Percentiles rank a stretch among this genome's conserved stretches.
phyloP scores from a whole-genome alignment of 1,284 basidiomycete genomes.

The Polyporus tsugae region DNA sequence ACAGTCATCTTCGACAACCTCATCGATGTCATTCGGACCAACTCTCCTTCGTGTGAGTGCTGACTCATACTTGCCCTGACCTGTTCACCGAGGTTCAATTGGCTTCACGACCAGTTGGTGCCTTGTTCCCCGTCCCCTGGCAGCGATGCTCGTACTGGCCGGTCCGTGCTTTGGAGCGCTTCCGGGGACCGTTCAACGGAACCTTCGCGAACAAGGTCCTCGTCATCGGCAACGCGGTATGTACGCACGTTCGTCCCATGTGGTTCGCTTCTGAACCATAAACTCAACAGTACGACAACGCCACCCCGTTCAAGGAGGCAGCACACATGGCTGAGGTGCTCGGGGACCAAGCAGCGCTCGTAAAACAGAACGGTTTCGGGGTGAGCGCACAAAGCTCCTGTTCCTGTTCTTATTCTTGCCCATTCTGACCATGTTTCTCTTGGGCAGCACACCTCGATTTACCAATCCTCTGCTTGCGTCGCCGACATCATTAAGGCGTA shows the following conservation, averaged over 20 bases:
- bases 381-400: conserved; percentile 11
- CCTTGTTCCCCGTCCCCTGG: conserved; percentile 23
- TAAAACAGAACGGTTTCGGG: conserved; percentile 36
- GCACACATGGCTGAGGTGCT: conserved; percentile 32
- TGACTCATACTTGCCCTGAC: background rate
- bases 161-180: conserved; percentile 35
- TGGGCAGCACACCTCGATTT: conserved; percentile 25
- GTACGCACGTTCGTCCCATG: background rate
- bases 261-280: background rate
- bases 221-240: conserved; percentile 33
- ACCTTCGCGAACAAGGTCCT: conserved; percentile 34
- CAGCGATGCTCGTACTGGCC: conserved; percentile 31
- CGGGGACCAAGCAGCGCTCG: conserved; percentile 32
- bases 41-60: conserved; percentile 32
- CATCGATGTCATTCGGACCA: conserved; percentile 26
- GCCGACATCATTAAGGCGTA: conserved; percentile 21
- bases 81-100: background rate
- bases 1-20: conserved; percentile 33
- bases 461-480: conserved; percentile 21
- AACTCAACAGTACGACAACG: conserved; percentile 26
- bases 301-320: conserved; percentile 35
- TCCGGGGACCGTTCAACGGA: conserved; percentile 35
- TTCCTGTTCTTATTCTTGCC: background rate
- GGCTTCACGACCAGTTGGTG: conserved; percentile 18
- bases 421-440: background rate